Evolutionary conservation across 2,329 filamentous ascomycete genomes (phyloP).

Genomic region (Exophiala viscosa): DNA sequence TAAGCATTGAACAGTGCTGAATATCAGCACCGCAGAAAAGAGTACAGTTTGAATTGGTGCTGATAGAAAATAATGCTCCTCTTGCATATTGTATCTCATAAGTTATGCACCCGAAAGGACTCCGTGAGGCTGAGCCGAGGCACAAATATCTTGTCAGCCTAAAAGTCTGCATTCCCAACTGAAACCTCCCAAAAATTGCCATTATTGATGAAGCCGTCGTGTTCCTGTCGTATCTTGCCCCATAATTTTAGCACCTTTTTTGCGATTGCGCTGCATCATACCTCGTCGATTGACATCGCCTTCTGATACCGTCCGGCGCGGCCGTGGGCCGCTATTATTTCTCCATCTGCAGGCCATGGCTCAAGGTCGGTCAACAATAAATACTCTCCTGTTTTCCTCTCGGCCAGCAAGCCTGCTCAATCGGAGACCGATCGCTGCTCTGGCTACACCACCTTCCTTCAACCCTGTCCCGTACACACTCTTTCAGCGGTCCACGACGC

Average conservation of each 20-base stretch:
- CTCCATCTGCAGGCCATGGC: constrained; percentile 12
- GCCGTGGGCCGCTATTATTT: constrained; percentile 6
- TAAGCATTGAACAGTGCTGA: constrained; percentile 2
- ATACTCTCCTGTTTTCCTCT: constrained; percentile 13
- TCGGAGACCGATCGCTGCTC: background rate
- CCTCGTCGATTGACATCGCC: background rate
- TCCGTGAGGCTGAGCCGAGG: constrained; percentile 1
- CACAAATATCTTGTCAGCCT: background rate
- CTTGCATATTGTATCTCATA: background rate
- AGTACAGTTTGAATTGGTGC: background rate
- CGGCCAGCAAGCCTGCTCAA: background rate
- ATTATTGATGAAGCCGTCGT: background rate
- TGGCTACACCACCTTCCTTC: background rate
- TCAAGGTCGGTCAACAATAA: constrained; percentile 16
- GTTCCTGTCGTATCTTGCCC: background rate
- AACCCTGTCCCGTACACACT: constrained; percentile 1
- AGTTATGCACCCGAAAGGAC: background rate
- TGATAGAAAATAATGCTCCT: background rate
- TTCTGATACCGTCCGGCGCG: constrained; percentile 4
- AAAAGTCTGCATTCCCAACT: background rate
- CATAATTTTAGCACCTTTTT: background rate
- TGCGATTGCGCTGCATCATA: constrained; percentile 1
- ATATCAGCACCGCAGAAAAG: constrained; percentile 1
- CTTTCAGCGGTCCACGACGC: background rate
- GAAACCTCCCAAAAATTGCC: background rate